Evolutionary conservation across 768 basidiomycete genomes (phyloP).

Genomic region (Tephrocybe sp.): DNA sequence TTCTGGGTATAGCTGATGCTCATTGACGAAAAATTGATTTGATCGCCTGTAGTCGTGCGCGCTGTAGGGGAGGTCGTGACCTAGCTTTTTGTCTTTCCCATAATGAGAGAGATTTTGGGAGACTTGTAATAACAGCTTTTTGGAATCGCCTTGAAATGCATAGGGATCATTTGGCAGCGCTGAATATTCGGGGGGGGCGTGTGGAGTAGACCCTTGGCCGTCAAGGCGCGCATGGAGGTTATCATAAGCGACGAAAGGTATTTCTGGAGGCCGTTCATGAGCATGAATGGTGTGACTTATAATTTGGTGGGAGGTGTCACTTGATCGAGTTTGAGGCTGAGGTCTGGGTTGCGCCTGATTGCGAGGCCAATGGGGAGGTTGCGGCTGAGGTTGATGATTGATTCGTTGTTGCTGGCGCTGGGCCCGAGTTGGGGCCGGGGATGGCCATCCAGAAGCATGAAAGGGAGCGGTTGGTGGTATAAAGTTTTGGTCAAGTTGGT

Average conservation of each 20-base stretch:
- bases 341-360: conserved; percentile 8
- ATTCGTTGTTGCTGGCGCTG: background rate
- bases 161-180: conserved; percentile 1
- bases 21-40: background rate
- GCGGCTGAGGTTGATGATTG: background rate
- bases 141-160: background rate
- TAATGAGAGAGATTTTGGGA: background rate
- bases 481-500: conserved; percentile 3
- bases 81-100: background rate
- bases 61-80: no score
- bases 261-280: background rate
- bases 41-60: conserved; percentile 3
- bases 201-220: background rate
- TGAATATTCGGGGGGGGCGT: conserved; percentile 13
- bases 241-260: background rate
- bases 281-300: background rate
- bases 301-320: background rate
- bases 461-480: background rate
- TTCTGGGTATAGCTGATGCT: background rate
- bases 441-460: conserved; percentile 10
- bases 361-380: background rate
- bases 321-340: conserved; percentile 7
- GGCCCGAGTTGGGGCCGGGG: conserved; percentile 1
- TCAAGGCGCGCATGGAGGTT: conserved; percentile 1
- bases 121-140: background rate